Evolutionary conservation across 2,329 filamentous ascomycete genomes (phyloP).

Genomic region (Ascochyta lentis): DNA sequence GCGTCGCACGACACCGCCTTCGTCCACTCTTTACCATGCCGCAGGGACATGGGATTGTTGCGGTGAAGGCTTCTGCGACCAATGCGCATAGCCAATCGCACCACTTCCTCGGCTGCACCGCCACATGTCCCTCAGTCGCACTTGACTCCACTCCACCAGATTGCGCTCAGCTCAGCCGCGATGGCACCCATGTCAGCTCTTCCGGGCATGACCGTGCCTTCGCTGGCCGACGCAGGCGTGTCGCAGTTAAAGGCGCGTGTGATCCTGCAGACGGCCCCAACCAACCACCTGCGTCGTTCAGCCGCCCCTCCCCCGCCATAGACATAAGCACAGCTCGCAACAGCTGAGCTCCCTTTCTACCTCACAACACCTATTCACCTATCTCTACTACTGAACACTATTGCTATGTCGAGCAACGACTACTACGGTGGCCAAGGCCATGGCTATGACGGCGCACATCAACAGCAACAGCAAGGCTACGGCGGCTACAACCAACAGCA

Average conservation of each 20-base stretch:
- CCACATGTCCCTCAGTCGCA: conserved; percentile 8
- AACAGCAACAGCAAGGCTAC: conserved; percentile 36
- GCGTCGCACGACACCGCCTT: not conserved
- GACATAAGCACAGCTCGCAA: conserved; percentile 20
- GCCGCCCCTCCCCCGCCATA: conserved; percentile 31
- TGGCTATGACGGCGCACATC: conserved; percentile 36
- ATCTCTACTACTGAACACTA: not conserved
- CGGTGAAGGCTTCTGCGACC: not conserved
- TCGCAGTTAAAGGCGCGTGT: conserved; percentile 30
- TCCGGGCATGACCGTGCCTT: conserved; percentile 8
- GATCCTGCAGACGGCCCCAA: conserved; percentile 26
- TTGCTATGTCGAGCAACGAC: conserved; percentile 36
- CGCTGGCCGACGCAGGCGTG: conserved; percentile 20
- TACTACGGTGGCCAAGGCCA: conserved; percentile 46
- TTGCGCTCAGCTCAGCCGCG: conserved; percentile 28
- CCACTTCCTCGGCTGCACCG: conserved; percentile 2
- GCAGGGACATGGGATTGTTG: not conserved
- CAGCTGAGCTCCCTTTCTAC: conserved; percentile 13
- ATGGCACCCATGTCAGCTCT: conserved; percentile 19
- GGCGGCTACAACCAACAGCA: conserved; percentile 35
- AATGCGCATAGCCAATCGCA: not conserved
- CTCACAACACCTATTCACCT: conserved; percentile 1
- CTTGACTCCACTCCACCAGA: conserved; percentile 8
- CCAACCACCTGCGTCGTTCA: conserved; percentile 19
- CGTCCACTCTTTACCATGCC: not conserved